Percentiles rank a stretch among this genome's conserved stretches.
These are phyloP conservation scores for Elongisporangium undulatum DNA, from an alignment of 352 stramenopile species.

Conservation along the genomic window DNA sequence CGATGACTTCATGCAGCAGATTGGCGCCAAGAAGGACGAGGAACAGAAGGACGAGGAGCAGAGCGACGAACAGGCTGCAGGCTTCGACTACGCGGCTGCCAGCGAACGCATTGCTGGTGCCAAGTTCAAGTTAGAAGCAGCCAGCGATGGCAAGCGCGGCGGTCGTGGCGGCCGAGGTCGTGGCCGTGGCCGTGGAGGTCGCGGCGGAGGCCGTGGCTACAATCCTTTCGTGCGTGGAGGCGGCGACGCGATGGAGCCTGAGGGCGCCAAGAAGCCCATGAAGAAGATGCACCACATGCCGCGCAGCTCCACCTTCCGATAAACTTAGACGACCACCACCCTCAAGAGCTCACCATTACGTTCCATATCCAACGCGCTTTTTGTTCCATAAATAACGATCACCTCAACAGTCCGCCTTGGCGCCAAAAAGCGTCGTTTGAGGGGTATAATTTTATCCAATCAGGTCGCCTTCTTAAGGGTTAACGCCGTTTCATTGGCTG, in stretches of 20 bases:
- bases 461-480: not conserved
- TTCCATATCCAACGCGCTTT: not conserved
- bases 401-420: conserved; percentile 6
- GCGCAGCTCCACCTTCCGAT: conserved; percentile 81
- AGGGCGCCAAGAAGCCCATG: conserved; percentile 35
- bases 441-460: conserved; percentile 3
- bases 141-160: conserved; percentile 17
- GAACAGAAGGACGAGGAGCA: conserved; percentile 14
- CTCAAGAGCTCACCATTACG: not conserved
- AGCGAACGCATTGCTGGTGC: conserved; percentile 34
- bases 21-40: conserved; percentile 9
- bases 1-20: conserved; percentile 48
- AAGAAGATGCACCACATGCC: conserved; percentile 86
- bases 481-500: conserved; percentile 6
- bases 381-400: not conserved
- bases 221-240: conserved; percentile 70
- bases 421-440: conserved; percentile 9
- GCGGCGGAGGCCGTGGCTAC: conserved; percentile 35
- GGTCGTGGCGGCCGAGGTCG: conserved; percentile 6
- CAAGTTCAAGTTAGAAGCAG: conserved; percentile 43
- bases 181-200: conserved; percentile 6
- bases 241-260: conserved; percentile 16
- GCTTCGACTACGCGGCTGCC: conserved; percentile 57
- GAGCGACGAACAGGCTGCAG: conserved; percentile 15
- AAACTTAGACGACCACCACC: conserved; percentile 19